Percentiles rank a stretch among this genome's conserved stretches.
These are phyloP conservation scores for Colletotrichum liaoningense DNA, from an alignment of 2,329 filamentous ascomycete species.

Conservation along the genomic window DNA sequence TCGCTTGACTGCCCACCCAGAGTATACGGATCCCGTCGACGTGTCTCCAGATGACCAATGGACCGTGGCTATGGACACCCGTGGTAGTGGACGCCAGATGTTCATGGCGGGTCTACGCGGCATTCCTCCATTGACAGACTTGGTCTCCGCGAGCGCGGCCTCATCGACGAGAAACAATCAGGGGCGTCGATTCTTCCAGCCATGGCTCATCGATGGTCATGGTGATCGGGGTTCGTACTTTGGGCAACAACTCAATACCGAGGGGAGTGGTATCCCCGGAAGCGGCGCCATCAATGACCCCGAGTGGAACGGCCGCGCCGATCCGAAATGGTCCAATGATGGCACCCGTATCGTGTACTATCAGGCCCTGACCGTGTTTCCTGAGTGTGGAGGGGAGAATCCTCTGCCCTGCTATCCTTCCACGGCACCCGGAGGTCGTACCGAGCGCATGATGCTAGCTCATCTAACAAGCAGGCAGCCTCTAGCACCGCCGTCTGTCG, in stretches of 20 bases:
- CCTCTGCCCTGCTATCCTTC: constrained; percentile 51
- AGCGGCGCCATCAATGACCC: constrained; percentile 50
- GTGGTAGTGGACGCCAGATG: constrained; percentile 50
- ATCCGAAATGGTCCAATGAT: constrained; percentile 52
- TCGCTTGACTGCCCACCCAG: constrained; percentile 51
- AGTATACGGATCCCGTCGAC: constrained; percentile 52
- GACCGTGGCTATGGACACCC: constrained; percentile 52
- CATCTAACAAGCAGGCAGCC: constrained; percentile 46
- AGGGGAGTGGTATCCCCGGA: constrained; percentile 39
- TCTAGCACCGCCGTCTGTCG: constrained; percentile 37
- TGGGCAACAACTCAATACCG: constrained; percentile 52
- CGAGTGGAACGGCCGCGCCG: constrained; percentile 56
- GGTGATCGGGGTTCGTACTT: constrained; percentile 55
- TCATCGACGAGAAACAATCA: constrained; percentile 56
- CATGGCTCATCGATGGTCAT: constrained; percentile 51
- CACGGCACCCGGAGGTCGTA: constrained; percentile 48
- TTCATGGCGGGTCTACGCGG: constrained; percentile 48
- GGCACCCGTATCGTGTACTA: constrained; percentile 53
- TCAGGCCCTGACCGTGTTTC: constrained; percentile 47
- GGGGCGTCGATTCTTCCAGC: constrained; percentile 53
- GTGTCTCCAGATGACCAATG: constrained; percentile 52
- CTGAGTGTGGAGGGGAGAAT: constrained; percentile 53
- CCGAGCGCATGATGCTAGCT: constrained; percentile 53
- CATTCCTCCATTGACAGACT: constrained; percentile 50
- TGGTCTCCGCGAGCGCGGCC: constrained; percentile 42